Percentiles rank a stretch among this genome's conserved stretches.
Evolutionary conservation across 148 eudicot species (phyloP).

Genomic region (Oxyria digyna): DNA sequence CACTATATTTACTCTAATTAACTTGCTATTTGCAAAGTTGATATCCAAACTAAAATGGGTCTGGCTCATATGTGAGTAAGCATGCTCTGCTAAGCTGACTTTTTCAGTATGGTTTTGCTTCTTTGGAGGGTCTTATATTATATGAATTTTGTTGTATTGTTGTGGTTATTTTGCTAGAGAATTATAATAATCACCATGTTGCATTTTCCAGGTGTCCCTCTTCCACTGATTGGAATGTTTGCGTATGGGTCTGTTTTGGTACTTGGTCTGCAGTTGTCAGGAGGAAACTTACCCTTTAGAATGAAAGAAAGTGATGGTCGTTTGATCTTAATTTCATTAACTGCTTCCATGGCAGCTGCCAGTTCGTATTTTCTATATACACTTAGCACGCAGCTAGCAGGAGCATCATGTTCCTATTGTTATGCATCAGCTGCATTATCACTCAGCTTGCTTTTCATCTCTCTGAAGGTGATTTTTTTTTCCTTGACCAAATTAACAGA

Average conservation of each 20-base stretch:
- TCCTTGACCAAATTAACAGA: neutral
- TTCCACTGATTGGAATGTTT: conserved; percentile 73
- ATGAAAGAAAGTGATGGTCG: conserved; percentile 49
- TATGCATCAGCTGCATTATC: conserved; percentile 62
- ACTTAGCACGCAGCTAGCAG: conserved; percentile 53
- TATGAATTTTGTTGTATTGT: conserved; percentile 1
- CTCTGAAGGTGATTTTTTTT: conserved; percentile 44
- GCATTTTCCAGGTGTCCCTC: conserved; percentile 79
- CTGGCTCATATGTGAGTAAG: neutral
- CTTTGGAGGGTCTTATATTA: conserved; percentile 11
- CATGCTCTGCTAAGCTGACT: neutral
- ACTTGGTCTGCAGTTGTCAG: conserved; percentile 51
- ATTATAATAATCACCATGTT: conserved; percentile 23
- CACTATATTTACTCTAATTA: neutral
- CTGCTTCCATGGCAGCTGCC: conserved; percentile 86
- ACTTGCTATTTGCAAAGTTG: neutral
- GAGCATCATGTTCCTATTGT: conserved; percentile 73
- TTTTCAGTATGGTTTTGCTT: conserved; percentile 1
- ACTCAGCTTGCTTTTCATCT: conserved; percentile 59
- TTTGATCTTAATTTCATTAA: conserved; percentile 43
- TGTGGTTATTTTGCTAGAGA: conserved; percentile 20
- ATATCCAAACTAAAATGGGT: neutral
- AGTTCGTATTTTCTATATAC: conserved; percentile 80
- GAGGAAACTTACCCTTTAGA: conserved; percentile 37
- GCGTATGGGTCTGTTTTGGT: conserved; percentile 66